These are phyloP conservation scores for Tulasnella sp. DNA, from an alignment of 768 basidiomycete genomes.

Conservation along the genomic window DNA sequence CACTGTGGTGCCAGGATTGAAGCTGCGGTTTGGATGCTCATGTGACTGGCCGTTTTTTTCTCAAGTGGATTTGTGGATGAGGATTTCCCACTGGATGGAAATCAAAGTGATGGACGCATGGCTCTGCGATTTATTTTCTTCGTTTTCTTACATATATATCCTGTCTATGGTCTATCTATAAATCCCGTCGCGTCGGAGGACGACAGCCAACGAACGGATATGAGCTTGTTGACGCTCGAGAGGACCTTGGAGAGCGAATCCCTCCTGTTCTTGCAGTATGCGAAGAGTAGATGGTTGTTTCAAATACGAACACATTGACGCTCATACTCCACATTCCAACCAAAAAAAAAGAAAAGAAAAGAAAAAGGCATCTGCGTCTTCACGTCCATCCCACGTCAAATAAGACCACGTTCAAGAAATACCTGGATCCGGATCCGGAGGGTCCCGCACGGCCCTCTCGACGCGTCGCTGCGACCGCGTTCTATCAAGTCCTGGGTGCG, in stretches of 20 bases:
- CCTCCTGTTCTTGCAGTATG: not conserved
- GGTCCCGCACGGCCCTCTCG: constrained; percentile 43
- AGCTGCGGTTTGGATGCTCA: too few relatives aligned
- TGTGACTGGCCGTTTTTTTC: too few relatives aligned
- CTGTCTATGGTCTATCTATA: too few relatives aligned
- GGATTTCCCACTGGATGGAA: too few relatives aligned
- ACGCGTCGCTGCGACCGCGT: constrained; percentile 69
- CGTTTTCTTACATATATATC: too few relatives aligned
- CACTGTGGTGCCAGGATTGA: too few relatives aligned
- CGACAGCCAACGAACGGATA: constrained; percentile 1
- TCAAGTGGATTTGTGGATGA: too few relatives aligned
- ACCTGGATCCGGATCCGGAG: constrained; percentile 47
- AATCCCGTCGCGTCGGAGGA: not conserved
- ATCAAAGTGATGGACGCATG: too few relatives aligned
- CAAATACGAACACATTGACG: constrained; percentile 63
- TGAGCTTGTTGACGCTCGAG: constrained; percentile 6
- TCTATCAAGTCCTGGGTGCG: constrained; percentile 77
- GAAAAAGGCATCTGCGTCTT: too few relatives aligned
- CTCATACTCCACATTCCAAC: constrained; percentile 35
- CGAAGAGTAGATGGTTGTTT: not conserved
- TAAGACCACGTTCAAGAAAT: constrained; percentile 38
- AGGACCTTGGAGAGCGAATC: not conserved
- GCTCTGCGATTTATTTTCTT: too few relatives aligned
- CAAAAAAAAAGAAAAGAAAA: too few relatives aligned
- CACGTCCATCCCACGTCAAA: constrained; percentile 42